Evolutionary conservation across 352 stramenopile genomes (phyloP), one percentile per base, ranked within the genome.

Genomic region (Phytophthora fragariae): DNA sequence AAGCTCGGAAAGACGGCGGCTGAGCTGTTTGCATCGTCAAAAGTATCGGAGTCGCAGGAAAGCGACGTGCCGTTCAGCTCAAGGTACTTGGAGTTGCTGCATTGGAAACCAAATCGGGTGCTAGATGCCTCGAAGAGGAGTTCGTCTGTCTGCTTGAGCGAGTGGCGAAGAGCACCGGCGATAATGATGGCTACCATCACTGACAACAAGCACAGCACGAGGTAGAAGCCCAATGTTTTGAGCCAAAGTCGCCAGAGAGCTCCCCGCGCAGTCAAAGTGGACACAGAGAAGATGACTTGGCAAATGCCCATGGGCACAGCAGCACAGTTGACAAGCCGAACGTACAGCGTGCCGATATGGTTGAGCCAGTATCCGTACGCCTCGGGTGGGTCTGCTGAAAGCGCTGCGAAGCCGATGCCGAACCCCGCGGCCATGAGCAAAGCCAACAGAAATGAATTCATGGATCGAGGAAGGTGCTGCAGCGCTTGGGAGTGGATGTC

Each of bases 231-330:
- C 2, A 77, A 39, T 2, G 75, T 82, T 69, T 84, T 82, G 31
- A 82, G 29, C 80, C 81, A 89, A 44, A 88, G 70, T 10, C 72
- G 76, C 15, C 58, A 55, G n/a, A 91, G 68, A 10, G 74, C 80
- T 52, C 65, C 62, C 57, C 76, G 83, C 19, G 82, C 76, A 19
- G 70, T 76, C 58, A 93, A 57, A 50, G 84, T 82, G 12, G 85
- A 81, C 6, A 86, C 77, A 1, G 73, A 81, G 29, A 86, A 82
- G 57, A 93, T 67, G 9, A 90, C 83, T 37, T 92, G 83, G 62
- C 77, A 91, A 29, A 92, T 88, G 2, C 83, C 83, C 77, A 93
- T 77, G 3, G 84, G 86, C 14, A 93, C 69, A 31, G 79, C 80
- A 33, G 86, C 56, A 53, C 84, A 92, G 64, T 87, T 81, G 8